A percentile compares a stretch with the other conserved stretches of the same genome.
Evolutionary conservation across 2,329 filamentous ascomycete species (phyloP).

Genomic region (Neopestalotiopsis sp.): DNA sequence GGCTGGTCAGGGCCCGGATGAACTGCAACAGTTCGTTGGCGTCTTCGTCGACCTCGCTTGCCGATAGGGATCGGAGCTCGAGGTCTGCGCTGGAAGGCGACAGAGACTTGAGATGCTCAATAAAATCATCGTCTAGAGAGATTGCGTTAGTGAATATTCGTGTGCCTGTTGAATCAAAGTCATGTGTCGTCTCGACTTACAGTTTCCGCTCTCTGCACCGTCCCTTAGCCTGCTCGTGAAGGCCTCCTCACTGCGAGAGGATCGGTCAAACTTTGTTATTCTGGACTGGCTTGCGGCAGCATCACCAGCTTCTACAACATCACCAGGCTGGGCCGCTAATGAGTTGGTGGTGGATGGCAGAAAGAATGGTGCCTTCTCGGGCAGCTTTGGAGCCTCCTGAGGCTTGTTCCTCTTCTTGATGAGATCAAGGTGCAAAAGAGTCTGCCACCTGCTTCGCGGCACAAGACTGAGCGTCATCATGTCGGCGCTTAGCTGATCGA

Average conservation of each 20-base stretch:
- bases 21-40: conserved; percentile 80
- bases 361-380: conserved; percentile 96
- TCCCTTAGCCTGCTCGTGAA: conserved; percentile 63
- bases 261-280: conserved; percentile 69
- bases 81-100: conserved; percentile 87
- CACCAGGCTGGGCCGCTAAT: conserved; percentile 27
- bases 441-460: conserved; percentile 93
- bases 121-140: conserved; percentile 64
- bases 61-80: conserved; percentile 80
- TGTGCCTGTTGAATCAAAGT: neutral
- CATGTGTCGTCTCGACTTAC: conserved; percentile 50
- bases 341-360: conserved; percentile 67
- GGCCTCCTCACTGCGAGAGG: conserved; percentile 56
- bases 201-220: conserved; percentile 62
- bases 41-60: conserved; percentile 48
- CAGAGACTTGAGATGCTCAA: conserved; percentile 80
- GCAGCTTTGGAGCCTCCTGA: conserved; percentile 86
- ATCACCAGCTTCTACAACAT: conserved; percentile 32
- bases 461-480: conserved; percentile 90
- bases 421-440: conserved; percentile 85
- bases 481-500: conserved; percentile 81
- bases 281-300: conserved; percentile 53
- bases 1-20: conserved; percentile 76
- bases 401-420: conserved; percentile 96
- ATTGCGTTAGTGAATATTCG: conserved; percentile 14